Conservation (phyloP, 2,329 filamentous ascomycete species). For the Fusarium mexicanum region DNA sequence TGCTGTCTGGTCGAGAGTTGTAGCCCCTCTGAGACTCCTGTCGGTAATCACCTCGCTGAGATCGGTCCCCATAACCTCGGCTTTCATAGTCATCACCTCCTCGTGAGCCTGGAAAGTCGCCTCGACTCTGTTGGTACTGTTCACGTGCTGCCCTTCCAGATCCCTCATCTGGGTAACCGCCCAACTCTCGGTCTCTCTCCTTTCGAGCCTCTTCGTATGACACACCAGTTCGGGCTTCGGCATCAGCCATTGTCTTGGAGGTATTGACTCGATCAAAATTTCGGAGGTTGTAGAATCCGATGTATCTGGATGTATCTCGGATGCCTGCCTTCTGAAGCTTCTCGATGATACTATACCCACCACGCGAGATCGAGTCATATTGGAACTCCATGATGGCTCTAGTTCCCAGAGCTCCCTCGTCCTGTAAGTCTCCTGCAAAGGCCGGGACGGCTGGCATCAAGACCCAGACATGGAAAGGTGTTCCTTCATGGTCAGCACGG, state of each 20-base stretch:
- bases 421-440: constrained; percentile 82
- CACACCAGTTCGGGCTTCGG: constrained; percentile 71
- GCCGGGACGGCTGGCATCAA: constrained; percentile 83
- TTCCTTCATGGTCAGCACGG: constrained; percentile 70
- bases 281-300: constrained; percentile 85
- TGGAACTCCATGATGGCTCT: constrained; percentile 91
- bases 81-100: constrained; percentile 9
- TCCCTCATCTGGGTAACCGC: constrained; percentile 52
- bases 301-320: constrained; percentile 74
- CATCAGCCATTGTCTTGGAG: constrained; percentile 67
- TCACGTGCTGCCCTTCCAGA: constrained; percentile 28
- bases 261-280: constrained; percentile 87
- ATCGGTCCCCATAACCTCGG: constrained; percentile 1
- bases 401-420: constrained; percentile 77
- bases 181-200: constrained; percentile 69
- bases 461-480: constrained; percentile 79
- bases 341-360: constrained; percentile 82
- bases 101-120: constrained; percentile 10
- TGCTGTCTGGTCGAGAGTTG: neutral
- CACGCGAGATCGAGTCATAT: constrained; percentile 81
- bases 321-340: constrained; percentile 74
- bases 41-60: constrained; percentile 1
- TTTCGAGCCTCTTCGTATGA: constrained; percentile 72
- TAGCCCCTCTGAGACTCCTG: neutral
- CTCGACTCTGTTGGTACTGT: constrained; percentile 17